Conservation (phyloP, 371 early-diverging fungal genomes). For the Rhizomucor pusillus region DNA sequence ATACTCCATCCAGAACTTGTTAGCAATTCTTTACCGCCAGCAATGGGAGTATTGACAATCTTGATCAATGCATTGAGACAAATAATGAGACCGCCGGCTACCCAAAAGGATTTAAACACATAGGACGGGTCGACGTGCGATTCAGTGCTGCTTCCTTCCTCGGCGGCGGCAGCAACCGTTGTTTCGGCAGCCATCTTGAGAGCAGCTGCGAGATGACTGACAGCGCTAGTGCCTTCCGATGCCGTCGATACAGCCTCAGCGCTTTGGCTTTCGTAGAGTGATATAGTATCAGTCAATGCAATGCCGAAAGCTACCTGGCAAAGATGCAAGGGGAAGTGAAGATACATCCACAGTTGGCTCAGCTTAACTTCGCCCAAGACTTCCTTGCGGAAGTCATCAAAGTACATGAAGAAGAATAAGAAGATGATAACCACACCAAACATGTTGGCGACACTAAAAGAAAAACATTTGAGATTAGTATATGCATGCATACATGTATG, state of each 20-base stretch:
- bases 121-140: slow-evolving; percentile 19
- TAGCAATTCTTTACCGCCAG: slow-evolving; percentile 22
- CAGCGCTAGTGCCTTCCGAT: slow-evolving; percentile 5
- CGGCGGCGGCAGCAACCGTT: slow-evolving; percentile 11
- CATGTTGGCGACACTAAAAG: slow-evolving; percentile 34
- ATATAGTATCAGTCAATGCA: slow-evolving; percentile 50
- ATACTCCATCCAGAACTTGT: slow-evolving; percentile 12
- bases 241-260: slow-evolving; percentile 12
- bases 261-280: slow-evolving; percentile 30
- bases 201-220: slow-evolving; percentile 9
- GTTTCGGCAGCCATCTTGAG: too few relatives aligned
- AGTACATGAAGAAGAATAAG: slow-evolving; percentile 52
- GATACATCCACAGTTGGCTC: slow-evolving; percentile 58
- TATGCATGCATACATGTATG: too few relatives aligned
- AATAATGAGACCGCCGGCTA: slow-evolving; percentile 40
- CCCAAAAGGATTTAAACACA: slow-evolving; percentile 39
- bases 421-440: slow-evolving; percentile 49
- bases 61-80: slow-evolving; percentile 45
- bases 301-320: slow-evolving; percentile 59
- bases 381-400: slow-evolving; percentile 49
- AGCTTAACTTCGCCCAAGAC: slow-evolving; percentile 23
- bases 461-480: neutral
- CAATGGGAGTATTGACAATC: slow-evolving; percentile 33
- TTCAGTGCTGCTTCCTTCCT: neutral
- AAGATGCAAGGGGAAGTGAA: slow-evolving; percentile 59